phyloP scores from a whole-genome alignment of 305 asterid species.

The Fraxinus angustifolia region DNA sequence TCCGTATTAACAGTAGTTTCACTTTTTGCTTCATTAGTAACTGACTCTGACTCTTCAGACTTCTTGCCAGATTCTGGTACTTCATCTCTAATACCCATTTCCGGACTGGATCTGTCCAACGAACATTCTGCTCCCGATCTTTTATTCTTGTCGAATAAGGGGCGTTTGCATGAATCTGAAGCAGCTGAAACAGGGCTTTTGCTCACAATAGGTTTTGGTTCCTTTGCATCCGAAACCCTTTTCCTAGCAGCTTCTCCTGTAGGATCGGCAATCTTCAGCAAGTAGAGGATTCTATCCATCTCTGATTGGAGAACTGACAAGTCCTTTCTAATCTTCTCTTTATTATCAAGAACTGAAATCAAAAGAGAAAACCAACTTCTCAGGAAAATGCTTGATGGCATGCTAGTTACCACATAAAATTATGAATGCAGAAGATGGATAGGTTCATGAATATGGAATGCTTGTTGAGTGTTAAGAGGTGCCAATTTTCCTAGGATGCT shows the following conservation, averaged over 20 bases:
- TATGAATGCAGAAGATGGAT: background rate
- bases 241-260: constrained; percentile 76
- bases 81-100: constrained; percentile 27
- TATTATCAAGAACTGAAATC: constrained; percentile 59
- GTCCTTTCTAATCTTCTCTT: constrained; percentile 57
- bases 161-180: constrained; percentile 23
- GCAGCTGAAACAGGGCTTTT: constrained; percentile 31
- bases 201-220: constrained; percentile 26
- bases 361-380: constrained; percentile 21
- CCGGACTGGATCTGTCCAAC: constrained; percentile 26
- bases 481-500: background rate
- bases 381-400: constrained; percentile 4
- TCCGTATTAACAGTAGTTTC: constrained; percentile 30
- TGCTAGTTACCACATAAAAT: background rate
- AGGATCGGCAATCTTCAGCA: constrained; percentile 93
- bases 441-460: background rate
- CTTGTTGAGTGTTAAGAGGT: background rate
- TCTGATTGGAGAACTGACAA: constrained; percentile 64
- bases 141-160: constrained; percentile 27
- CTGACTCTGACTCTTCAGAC: constrained; percentile 30
- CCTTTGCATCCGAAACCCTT: constrained; percentile 49
- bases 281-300: constrained; percentile 74
- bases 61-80: constrained; percentile 41
- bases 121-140: constrained; percentile 30
- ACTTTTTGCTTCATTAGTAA: constrained; percentile 31